Conservation (phyloP, 2,329 filamentous ascomycete species). For the Diaporthe humulicola region DNA sequence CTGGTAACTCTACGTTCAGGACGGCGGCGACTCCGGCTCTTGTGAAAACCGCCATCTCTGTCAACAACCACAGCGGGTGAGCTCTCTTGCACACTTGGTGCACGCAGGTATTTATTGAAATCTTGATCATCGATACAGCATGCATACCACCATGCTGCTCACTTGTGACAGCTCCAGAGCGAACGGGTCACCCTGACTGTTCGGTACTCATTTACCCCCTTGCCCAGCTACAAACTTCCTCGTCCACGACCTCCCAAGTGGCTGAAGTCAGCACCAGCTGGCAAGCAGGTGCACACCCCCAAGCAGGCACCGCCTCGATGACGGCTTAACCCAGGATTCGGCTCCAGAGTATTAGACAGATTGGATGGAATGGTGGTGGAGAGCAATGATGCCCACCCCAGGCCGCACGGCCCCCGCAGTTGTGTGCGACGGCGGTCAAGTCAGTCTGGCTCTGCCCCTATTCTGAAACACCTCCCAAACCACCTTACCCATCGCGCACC, state of each 20-base stretch:
- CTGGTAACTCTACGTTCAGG: not conserved
- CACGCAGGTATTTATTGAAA: not conserved
- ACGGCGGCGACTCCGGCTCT: not conserved
- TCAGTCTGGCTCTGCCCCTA: constrained; percentile 25
- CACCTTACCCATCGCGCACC: constrained; percentile 23
- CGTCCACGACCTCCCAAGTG: too few species aligned
- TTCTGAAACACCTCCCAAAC: constrained; percentile 31
- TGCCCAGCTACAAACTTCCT: not conserved
- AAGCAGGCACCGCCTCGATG: too few species aligned
- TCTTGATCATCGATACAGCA: not conserved
- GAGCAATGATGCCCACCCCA: not conserved
- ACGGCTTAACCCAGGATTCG: not conserved
- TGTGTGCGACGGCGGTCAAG: not conserved
- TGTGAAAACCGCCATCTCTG: too few species aligned
- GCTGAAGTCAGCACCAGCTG: constrained; percentile 26
- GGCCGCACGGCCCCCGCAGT: constrained; percentile 13
- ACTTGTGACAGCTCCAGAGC: not conserved
- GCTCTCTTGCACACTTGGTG: not conserved
- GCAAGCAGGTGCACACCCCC: not conserved
- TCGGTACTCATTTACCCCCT: not conserved
- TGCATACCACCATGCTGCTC: not conserved
- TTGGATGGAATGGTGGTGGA: not conserved
- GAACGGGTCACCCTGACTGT: not conserved
- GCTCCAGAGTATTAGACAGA: not conserved
- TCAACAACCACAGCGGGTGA: not conserved